Base-by-base conservation (phyloP, 768 basidiomycete species). In the Trametes cubensis region DNA sequence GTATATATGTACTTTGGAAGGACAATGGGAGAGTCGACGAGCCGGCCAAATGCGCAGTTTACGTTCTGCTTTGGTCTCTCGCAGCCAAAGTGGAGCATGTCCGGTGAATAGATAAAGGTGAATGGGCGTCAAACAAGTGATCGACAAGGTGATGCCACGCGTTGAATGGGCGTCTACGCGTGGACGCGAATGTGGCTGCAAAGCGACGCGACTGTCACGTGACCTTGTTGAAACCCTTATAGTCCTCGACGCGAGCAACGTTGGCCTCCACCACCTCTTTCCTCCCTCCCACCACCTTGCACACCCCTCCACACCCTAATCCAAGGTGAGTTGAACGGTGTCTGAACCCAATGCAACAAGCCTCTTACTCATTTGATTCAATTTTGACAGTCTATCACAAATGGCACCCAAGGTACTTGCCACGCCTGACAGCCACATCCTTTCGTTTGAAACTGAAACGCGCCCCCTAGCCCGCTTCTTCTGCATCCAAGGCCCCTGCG, bases 401-500 rank as follows among this genome's bases (percentile, higher is more conserved):
- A 72, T 72, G 71, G 70, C 71, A 40, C 72, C 71, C 57, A 70
- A 73, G 67, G 71, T 72, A 55, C 49, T 45, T 60, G 61, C 56
- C 54, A 40, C 49, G 53, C 14, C 26, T 45, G n/a, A 5, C 51
- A 55, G 50, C 60, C 45, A 61, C 53, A 42, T 40, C 8, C 23
- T 11, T 6, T 42, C 40, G 7, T 14, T 46, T 14, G 17, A 38
- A 30, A 15, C 40, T 41, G 11, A 62, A 45, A 57, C 61, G 39
- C 53, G 56, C 54, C 5, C 51, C 30, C 4, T 56, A 72, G 62
- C 83, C 82, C 65, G 76, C 77, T 51, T 85, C 84, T 45, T 83
- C 83, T 53, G 83, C 83, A 28, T 82, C 78, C 72, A 85, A 86
- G 75, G 84, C 85, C 62, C 84, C 86, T 60, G 82, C 76, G 42